phyloP scores from a whole-genome alignment of 176 grass and related monocot genomes.

The Cymbopogon citratus region DNA sequence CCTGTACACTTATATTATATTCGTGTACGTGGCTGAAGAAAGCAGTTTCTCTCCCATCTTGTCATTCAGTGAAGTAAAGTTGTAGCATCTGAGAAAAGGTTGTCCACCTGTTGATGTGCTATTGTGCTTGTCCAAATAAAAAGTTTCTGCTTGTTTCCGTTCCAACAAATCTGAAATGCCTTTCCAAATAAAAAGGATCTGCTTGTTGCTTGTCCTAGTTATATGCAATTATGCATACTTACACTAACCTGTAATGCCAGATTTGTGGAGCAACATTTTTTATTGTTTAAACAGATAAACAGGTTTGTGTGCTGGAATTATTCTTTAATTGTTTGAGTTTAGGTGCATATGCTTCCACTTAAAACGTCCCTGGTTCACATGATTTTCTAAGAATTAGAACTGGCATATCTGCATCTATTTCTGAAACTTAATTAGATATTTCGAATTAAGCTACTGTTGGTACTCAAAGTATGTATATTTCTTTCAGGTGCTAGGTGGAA shows the following conservation, averaged over 20 bases:
- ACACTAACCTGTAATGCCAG: background rate
- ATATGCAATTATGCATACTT: background rate
- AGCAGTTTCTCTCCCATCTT: background rate
- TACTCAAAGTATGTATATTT: constrained; percentile 10
- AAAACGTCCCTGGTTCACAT: background rate
- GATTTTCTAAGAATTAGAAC: background rate
- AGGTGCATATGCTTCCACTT: background rate
- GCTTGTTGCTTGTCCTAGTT: background rate
- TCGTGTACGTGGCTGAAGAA: background rate
- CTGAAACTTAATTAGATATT: background rate
- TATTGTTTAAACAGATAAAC: background rate
- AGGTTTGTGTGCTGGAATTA: background rate
- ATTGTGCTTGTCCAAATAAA: background rate
- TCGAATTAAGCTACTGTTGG: background rate
- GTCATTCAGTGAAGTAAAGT: background rate
- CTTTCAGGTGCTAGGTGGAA: constrained; percentile 74
- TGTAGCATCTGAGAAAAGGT: background rate
- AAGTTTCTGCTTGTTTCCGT: background rate
- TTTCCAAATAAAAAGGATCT: background rate
- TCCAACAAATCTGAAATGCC: background rate
- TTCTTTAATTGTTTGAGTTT: background rate
- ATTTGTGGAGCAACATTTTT: background rate
- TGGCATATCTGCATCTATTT: background rate
- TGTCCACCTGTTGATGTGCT: background rate
- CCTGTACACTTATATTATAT: background rate